Conservation (phyloP, 2,329 filamentous ascomycete genomes). For the Scytalidium sp. region DNA sequence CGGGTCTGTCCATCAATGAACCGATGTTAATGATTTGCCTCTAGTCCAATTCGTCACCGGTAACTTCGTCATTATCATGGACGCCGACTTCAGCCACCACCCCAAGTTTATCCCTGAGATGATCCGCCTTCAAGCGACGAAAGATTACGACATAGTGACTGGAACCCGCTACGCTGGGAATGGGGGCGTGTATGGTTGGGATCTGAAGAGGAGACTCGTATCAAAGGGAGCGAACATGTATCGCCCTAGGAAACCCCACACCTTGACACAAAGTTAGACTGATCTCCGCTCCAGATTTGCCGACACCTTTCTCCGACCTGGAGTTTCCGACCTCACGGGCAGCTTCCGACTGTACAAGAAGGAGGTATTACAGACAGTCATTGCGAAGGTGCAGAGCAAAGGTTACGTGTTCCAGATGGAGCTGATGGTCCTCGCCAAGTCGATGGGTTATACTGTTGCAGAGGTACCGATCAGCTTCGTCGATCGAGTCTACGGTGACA, state of each 20-base stretch:
- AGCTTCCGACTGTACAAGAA: constrained; percentile 92
- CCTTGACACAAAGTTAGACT: background rate
- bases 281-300: constrained; percentile 60
- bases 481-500: constrained; percentile 87
- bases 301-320: constrained; percentile 84
- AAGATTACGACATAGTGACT: constrained; percentile 92
- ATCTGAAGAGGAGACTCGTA: constrained; percentile 84
- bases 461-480: constrained; percentile 97
- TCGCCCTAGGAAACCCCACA: constrained; percentile 45
- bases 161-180: constrained; percentile 90
- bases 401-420: constrained; percentile 99
- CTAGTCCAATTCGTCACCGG: constrained; percentile 76
- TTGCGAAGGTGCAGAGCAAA: constrained; percentile 84
- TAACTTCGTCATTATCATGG: constrained; percentile 99
- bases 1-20: background rate
- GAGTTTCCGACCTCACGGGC: constrained; percentile 89
- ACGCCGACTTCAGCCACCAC: constrained; percentile 98
- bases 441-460: constrained; percentile 86
- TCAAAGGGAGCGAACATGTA: constrained; percentile 84
- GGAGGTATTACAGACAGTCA: constrained; percentile 80
- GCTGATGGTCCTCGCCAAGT: constrained; percentile 94
- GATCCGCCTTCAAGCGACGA: constrained; percentile 74
- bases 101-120: constrained; percentile 98
- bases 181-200: constrained; percentile 86
- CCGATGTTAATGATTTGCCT: constrained; percentile 1